Conservation (phyloP, 352 stramenopile species). For the Globisporangium canariense region DNA sequence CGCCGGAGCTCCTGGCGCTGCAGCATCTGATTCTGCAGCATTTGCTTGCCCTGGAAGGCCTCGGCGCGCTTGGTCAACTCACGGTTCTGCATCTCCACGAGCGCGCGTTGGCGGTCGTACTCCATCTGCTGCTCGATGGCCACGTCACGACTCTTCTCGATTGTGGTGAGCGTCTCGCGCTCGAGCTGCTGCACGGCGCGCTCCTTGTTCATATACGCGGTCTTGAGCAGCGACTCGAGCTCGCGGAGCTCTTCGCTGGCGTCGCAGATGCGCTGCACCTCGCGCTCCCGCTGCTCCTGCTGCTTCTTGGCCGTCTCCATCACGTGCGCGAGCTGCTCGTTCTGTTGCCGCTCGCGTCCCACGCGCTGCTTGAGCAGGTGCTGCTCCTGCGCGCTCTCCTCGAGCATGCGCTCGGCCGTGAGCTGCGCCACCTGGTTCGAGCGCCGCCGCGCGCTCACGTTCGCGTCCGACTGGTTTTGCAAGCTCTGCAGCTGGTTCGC, state of each 20-base stretch:
- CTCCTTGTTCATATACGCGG: conserved; percentile 94
- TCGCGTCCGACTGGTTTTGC: conserved; percentile 64
- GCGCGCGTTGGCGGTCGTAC: conserved; percentile 79
- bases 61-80: conserved; percentile 59
- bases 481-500: conserved; percentile 57
- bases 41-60: conserved; percentile 64
- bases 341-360: conserved; percentile 55
- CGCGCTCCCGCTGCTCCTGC: conserved; percentile 72
- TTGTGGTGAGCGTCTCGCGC: conserved; percentile 61
- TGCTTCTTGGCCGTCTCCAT: conserved; percentile 61
- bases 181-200: conserved; percentile 88
- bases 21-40: conserved; percentile 67
- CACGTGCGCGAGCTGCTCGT: conserved; percentile 63
- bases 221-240: conserved; percentile 87
- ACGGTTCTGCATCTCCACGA: conserved; percentile 65
- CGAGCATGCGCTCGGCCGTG: conserved; percentile 65
- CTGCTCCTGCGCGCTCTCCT: conserved; percentile 36
- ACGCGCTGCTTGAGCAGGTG: conserved; percentile 22
- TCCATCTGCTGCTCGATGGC: conserved; percentile 94
- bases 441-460: conserved; percentile 38
- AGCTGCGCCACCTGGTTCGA: conserved; percentile 62
- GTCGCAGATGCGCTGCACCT: conserved; percentile 91
- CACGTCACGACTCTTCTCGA: conserved; percentile 72
- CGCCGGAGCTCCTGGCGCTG: conserved; percentile 57
- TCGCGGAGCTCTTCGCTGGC: conserved; percentile 88